Evolutionary conservation across 2,329 filamentous ascomycete genomes (phyloP).

Genomic region (Aspergillus nomiae): DNA sequence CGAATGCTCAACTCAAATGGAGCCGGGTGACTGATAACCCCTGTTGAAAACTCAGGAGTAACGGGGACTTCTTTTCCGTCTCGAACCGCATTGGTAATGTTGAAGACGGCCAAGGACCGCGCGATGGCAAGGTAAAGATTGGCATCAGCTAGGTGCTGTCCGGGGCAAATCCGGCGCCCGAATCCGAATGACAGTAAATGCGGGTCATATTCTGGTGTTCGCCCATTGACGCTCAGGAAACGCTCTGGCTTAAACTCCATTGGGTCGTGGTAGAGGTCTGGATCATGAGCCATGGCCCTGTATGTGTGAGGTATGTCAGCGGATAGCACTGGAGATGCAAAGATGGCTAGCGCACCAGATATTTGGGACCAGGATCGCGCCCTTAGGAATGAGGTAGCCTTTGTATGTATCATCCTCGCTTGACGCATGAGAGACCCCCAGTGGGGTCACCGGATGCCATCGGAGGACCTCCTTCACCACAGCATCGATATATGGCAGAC

Average conservation of each 20-base stretch:
- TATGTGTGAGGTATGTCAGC: neutral
- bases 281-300: neutral
- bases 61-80: neutral
- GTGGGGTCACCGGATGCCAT: neutral
- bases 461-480: neutral
- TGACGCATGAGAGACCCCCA: neutral
- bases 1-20: constrained; percentile 37
- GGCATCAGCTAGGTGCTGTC: neutral
- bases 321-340: neutral
- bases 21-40: constrained; percentile 36
- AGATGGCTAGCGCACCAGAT: neutral
- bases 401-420: constrained; percentile 4
- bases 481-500: neutral
- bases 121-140: neutral
- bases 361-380: neutral
- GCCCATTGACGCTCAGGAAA: neutral
- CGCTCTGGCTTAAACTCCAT: neutral
- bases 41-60: constrained; percentile 34
- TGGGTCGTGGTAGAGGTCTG: neutral
- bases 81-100: neutral
- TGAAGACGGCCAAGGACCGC: neutral
- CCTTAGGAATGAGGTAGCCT: constrained; percentile 6
- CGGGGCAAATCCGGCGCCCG: constrained; percentile 6
- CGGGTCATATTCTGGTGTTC: neutral
- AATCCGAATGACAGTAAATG: constrained; percentile 5